phyloP scores from a whole-genome alignment of 2,329 filamentous ascomycete genomes.

The Trichothecium roseum region DNA sequence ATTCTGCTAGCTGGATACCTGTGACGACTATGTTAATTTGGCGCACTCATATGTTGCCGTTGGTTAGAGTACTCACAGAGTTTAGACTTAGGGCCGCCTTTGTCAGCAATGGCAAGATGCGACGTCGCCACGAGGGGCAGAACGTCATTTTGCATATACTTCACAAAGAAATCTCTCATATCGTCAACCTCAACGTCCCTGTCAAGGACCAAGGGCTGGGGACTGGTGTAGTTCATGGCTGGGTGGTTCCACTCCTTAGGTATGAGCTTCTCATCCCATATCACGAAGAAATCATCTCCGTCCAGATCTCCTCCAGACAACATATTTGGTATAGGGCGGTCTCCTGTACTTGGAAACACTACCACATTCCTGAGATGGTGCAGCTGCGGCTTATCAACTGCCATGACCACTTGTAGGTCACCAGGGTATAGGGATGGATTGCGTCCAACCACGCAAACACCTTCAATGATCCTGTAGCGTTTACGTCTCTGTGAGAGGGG shows the following conservation, averaged over 20 bases:
- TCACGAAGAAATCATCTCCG: conserved; percentile 88
- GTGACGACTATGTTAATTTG: conserved; percentile 4
- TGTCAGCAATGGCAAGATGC: conserved; percentile 71
- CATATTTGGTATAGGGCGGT: conserved; percentile 83
- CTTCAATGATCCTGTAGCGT: conserved; percentile 57
- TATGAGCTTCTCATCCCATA: conserved; percentile 75
- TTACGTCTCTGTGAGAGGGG: conserved; percentile 31
- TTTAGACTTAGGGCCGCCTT: conserved; percentile 51
- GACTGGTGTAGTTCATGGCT: conserved; percentile 67
- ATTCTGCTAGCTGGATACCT: conserved; percentile 59
- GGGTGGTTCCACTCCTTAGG: conserved; percentile 58
- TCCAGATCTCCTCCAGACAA: conserved; percentile 93
- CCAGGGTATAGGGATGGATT: conserved; percentile 93
- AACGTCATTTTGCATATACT: conserved; percentile 84
- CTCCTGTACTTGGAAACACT: conserved; percentile 74
- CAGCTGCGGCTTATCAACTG: conserved; percentile 64
- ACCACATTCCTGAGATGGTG: conserved; percentile 75
- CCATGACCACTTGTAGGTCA: conserved; percentile 78
- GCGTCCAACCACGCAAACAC: conserved; percentile 73
- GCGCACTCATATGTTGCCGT: neutral
- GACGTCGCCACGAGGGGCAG: conserved; percentile 71
- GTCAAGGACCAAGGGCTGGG: conserved; percentile 43
- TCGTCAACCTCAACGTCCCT: conserved; percentile 60
- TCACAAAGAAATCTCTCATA: conserved; percentile 76
- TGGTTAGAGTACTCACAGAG: conserved; percentile 44